phyloP scores from a whole-genome alignment of 2,329 filamentous ascomycete genomes.

The Penicillium sp. region DNA sequence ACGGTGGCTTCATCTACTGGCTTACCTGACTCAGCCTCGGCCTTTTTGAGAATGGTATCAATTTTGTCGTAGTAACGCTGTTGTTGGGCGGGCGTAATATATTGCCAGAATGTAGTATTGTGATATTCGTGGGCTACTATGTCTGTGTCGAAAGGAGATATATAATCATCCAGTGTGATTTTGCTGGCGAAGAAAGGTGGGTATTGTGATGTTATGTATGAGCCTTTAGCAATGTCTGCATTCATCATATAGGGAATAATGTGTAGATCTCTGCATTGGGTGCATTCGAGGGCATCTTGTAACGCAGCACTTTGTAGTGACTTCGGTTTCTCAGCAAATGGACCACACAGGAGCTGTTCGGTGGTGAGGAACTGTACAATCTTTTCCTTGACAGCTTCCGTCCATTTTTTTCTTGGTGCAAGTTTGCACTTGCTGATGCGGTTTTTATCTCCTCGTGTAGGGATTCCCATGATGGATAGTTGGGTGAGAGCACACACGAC shows the following conservation, averaged over 20 bases:
- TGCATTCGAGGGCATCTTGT: slow-evolving; percentile 28
- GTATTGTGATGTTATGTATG: slow-evolving; percentile 17
- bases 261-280: slow-evolving; percentile 17
- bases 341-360: background rate
- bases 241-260: slow-evolving; percentile 17
- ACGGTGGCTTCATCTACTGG: slow-evolving; percentile 13
- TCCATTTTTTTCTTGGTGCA: background rate
- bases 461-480: background rate
- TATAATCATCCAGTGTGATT: slow-evolving; percentile 6
- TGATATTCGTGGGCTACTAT: background rate
- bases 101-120: slow-evolving; percentile 15
- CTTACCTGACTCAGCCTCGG: background rate
- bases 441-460: background rate
- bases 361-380: background rate
- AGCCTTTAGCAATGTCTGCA: slow-evolving; percentile 14
- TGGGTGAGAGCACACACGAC: background rate
- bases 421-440: background rate
- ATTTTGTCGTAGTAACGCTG: slow-evolving; percentile 18
- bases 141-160: slow-evolving; percentile 14
- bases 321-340: background rate
- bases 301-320: slow-evolving; percentile 12
- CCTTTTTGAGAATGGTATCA: slow-evolving; percentile 13
- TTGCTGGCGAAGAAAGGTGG: slow-evolving; percentile 21
- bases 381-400: background rate
- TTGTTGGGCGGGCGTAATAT: slow-evolving; percentile 11